Base-by-base conservation (phyloP, 2,329 filamentous ascomycete species). In the Pezicula neosporulosa region DNA sequence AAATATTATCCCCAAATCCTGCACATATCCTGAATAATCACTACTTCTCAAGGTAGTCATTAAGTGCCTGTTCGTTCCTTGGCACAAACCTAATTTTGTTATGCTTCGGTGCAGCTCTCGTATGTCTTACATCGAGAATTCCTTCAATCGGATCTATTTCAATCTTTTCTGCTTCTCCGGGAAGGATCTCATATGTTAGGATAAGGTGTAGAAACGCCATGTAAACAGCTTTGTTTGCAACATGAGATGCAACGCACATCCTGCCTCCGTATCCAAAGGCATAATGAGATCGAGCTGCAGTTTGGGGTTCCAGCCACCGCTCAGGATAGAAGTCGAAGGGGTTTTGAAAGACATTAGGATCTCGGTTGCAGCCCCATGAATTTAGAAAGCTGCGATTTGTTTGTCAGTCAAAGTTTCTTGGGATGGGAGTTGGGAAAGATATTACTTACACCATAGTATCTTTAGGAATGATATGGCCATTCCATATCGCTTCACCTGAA, bases 271-370 rank as follows among this genome's bases (percentile, higher is more conserved):
- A 76, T 0, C 77, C 77, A 52, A 78, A 81, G 36, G 71, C 75
- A 55, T 77, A 81, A 55, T 80, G 77, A 1, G 75, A 76, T 3
- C 74, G 75, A 4, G 9, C 13, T 28, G 37, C 39, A 16, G 33
- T 18, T n/a, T 21, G 15, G 13, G 8, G 33, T 19, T 28, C 75
- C 67, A 70, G 63, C 69, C 57, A 81, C n/a, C 67, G 65, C 50
- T 68, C 74, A 12, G 73, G 68, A 7, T 84, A 68, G 60, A 86
- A 88, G 13, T 78, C 74, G 48, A 85, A 80, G 0, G 83, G 82
- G 3, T 82, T 72, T 59, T 85, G 83, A 70, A 86, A 87, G 60
- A 86, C 80, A 1, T 72, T 70, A 10, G 74, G 72, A 59, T 87
- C 84, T 68, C 41, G 6, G 7, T 12, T 12, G 27, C 63, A 66